Evolutionary conservation across 768 basidiomycete species (phyloP).

Genomic region (Strobilomyces echinocephalus): DNA sequence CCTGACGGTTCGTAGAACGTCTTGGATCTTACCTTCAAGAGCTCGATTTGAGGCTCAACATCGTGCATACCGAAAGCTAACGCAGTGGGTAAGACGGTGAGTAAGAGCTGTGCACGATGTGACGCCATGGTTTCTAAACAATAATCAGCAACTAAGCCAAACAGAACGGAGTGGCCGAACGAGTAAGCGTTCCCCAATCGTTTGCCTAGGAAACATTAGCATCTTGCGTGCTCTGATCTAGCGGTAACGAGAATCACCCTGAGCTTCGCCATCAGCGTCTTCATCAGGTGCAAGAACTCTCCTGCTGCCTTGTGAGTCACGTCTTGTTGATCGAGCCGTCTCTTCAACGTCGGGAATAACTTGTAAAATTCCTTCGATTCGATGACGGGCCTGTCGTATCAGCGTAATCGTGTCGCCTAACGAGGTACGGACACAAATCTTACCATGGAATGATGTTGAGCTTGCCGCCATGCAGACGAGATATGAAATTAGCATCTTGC

Average conservation of each 20-base stretch:
- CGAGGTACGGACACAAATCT: not conserved
- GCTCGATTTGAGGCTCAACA: slow-evolving; percentile 40
- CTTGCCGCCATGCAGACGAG: slow-evolving; percentile 50
- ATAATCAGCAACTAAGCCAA: not conserved
- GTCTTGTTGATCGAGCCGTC: slow-evolving; percentile 42
- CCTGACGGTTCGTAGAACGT: not conserved
- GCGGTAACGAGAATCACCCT: slow-evolving; percentile 35
- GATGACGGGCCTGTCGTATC: slow-evolving; percentile 43
- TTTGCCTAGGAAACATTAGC: slow-evolving; percentile 39
- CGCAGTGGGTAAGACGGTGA: slow-evolving; percentile 42
- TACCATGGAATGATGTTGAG: slow-evolving; percentile 57
- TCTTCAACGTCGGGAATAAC: slow-evolving; percentile 44
- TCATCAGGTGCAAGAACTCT: slow-evolving; percentile 53
- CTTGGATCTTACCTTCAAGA: slow-evolving; percentile 40
- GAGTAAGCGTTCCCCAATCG: slow-evolving; percentile 59
- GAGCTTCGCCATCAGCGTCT: slow-evolving; percentile 62
- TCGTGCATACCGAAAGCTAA: slow-evolving; percentile 46
- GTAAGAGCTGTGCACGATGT: slow-evolving; percentile 41
- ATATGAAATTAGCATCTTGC: slow-evolving; percentile 58
- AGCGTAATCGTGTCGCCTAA: not conserved
- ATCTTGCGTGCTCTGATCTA: not conserved
- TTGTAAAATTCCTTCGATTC: slow-evolving; percentile 56
- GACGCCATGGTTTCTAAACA: slow-evolving; percentile 42
- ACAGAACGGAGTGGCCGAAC: slow-evolving; percentile 30
- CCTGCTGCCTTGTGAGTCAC: slow-evolving; percentile 47